Percentiles rank a stretch among this genome's conserved stretches.
Conservation (phyloP, 2,329 filamentous ascomycete species). For the Parafenestella ontariensis region DNA sequence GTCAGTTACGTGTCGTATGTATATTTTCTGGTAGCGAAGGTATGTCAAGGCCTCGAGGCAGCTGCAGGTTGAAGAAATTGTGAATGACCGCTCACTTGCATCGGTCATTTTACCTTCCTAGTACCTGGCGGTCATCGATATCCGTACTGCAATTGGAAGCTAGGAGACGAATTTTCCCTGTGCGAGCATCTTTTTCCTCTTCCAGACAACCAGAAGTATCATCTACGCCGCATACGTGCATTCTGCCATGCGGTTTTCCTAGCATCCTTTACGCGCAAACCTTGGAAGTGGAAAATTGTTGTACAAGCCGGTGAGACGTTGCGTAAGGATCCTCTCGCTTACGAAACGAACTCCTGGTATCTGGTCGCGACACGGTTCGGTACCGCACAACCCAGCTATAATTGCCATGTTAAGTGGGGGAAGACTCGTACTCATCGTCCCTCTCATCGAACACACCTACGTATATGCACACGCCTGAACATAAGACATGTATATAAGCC, state of each 20-base stretch:
- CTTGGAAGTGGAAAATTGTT: constrained; percentile 10
- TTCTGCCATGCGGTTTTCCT: constrained; percentile 1
- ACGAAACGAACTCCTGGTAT: constrained; percentile 15
- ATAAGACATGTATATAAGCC: constrained; percentile 17
- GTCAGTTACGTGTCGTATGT: background rate
- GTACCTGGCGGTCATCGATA: constrained; percentile 1
- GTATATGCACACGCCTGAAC: constrained; percentile 6
- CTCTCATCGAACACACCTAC: background rate
- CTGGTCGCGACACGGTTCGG: constrained; percentile 14
- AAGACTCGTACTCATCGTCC: constrained; percentile 3
- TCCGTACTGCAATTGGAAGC: constrained; percentile 10
- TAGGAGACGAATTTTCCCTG: background rate
- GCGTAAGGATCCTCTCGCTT: constrained; percentile 20
- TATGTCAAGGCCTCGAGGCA: background rate
- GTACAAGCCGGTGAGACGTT: constrained; percentile 15
- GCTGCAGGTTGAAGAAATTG: background rate
- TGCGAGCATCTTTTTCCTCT: background rate
- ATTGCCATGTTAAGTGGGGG: constrained; percentile 16
- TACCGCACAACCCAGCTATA: constrained; percentile 19
- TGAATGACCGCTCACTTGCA: background rate
- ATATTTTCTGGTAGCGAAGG: background rate
- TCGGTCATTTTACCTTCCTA: constrained; percentile 1
- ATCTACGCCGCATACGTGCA: constrained; percentile 4
- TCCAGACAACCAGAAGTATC: background rate
- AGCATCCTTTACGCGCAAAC: background rate